phyloP scores from a whole-genome alignment of 169 alveolate species.

The Eimeria maxima region DNA sequence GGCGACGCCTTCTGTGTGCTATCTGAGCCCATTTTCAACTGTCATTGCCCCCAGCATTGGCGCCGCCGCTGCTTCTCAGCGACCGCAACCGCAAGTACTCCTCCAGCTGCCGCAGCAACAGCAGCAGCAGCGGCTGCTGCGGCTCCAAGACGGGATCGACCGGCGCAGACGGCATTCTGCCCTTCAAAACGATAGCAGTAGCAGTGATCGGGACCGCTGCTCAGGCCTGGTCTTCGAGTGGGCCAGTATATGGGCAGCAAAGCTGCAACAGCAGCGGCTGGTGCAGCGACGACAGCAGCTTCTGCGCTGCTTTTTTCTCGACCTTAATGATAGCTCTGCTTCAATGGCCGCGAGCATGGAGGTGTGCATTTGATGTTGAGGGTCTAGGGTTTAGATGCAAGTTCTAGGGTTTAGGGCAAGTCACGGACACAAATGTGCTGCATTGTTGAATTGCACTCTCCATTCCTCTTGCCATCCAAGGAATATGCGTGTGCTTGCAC shows the following conservation, averaged over 20 bases:
- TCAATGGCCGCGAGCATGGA: conserved; percentile 25
- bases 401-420: not conserved
- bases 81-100: not conserved
- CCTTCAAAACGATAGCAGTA: not conserved
- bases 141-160: not conserved
- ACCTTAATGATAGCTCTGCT: conserved; percentile 71
- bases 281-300: conserved; percentile 61
- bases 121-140: conserved; percentile 30
- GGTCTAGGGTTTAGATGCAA: not conserved
- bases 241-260: conserved; percentile 21
- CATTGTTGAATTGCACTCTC: not conserved
- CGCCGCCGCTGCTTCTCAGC: not conserved
- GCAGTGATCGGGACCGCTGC: not conserved
- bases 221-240: conserved; percentile 7
- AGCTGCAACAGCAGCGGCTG: conserved; percentile 65
- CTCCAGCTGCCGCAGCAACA: not conserved
- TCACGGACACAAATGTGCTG: not conserved
- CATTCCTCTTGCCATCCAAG: not conserved
- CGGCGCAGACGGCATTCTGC: not conserved
- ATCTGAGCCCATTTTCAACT: not conserved
- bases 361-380: not conserved
- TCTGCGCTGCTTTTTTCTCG: conserved; percentile 80
- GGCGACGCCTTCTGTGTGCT: conserved; percentile 19
- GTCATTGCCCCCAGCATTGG: not conserved
- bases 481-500: not conserved